Evolutionary conservation across 2,329 filamentous ascomycete genomes (phyloP).

Genomic region (Ophiostoma angusticollis): DNA sequence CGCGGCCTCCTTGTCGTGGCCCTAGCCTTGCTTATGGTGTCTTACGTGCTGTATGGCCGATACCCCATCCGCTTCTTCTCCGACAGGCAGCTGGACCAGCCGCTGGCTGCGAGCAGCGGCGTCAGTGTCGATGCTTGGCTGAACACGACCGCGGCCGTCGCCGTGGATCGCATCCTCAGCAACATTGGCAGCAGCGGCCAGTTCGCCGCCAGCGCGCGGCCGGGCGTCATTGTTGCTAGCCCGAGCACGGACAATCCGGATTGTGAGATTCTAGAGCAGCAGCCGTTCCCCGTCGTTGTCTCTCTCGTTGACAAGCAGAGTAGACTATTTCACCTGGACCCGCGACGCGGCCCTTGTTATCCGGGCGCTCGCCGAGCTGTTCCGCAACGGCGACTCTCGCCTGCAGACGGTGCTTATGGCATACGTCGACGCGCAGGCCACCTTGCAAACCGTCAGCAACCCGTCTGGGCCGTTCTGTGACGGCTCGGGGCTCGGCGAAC

Average conservation of each 20-base stretch:
- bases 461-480: conserved; percentile 48
- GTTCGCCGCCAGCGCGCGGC: conserved; percentile 30
- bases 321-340: conserved; percentile 64
- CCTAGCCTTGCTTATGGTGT: too few species aligned
- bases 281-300: too few species aligned
- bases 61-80: too few species aligned
- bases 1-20: too few species aligned
- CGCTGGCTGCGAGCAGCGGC: background rate
- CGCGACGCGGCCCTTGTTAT: conserved; percentile 59
- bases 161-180: conserved; percentile 39
- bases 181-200: conserved; percentile 47
- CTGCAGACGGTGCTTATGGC: conserved; percentile 51
- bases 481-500: conserved; percentile 50
- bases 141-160: conserved; percentile 36
- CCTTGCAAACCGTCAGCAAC: conserved; percentile 53
- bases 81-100: too few species aligned
- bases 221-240: conserved; percentile 44
- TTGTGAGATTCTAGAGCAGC: conserved; percentile 36
- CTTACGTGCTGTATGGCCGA: too few species aligned
- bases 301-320: background rate
- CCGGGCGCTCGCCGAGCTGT: conserved; percentile 55
- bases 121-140: conserved; percentile 36
- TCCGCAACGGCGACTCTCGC: conserved; percentile 29
- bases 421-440: conserved; percentile 55
- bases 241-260: conserved; percentile 41